A percentile compares a stretch with the other conserved stretches of the same genome.
These are phyloP conservation scores for Alopecurus myosuroides DNA, from an alignment of 176 grass and related monocot species.

Conservation along the genomic window DNA sequence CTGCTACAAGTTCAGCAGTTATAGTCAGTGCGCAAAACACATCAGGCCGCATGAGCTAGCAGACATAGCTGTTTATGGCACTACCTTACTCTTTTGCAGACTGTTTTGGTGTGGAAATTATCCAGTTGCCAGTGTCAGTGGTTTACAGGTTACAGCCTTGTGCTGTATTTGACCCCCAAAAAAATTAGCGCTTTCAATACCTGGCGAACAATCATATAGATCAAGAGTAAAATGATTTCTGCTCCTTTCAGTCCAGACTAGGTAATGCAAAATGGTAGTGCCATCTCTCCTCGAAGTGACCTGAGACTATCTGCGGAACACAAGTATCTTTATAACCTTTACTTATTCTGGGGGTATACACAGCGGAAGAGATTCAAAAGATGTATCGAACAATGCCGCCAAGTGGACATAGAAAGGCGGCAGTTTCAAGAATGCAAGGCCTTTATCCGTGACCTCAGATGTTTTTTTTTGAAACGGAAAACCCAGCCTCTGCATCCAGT, in stretches of 20 bases:
- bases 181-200: background rate
- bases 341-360: conserved; percentile 20
- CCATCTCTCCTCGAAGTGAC: background rate
- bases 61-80: background rate
- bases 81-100: background rate
- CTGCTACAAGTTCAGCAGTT: background rate
- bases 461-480: too few species aligned
- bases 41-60: background rate
- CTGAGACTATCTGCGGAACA: background rate
- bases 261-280: background rate
- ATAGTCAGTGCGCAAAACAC: background rate
- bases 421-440: conserved; percentile 7
- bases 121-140: background rate
- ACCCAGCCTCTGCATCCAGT: too few species aligned
- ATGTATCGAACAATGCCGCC: background rate
- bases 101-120: background rate
- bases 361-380: background rate
- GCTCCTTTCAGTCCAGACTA: background rate
- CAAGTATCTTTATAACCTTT: conserved; percentile 4
- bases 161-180: background rate
- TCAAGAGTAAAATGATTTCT: background rate
- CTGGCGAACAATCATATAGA: background rate
- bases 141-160: too few species aligned
- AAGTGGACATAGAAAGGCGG: background rate
- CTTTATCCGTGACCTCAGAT: background rate